Evolutionary conservation across 805 yeast species (phyloP).

Genomic region (Wickerhamomyces alni): DNA sequence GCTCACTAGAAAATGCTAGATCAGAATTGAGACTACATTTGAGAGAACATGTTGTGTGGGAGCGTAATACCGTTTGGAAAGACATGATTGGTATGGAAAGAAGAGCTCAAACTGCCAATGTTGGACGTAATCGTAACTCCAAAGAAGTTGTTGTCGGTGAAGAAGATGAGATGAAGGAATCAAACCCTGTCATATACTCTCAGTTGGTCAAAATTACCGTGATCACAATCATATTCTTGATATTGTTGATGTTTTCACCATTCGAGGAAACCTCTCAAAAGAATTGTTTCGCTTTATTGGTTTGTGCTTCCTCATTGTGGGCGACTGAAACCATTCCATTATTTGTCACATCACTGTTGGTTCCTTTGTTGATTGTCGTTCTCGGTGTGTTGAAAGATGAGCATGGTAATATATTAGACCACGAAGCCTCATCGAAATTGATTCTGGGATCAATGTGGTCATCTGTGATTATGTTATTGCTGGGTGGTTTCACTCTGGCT

Average conservation of each 20-base stretch:
- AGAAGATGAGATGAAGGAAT: conserved; percentile 21
- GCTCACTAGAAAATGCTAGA: conserved; percentile 37
- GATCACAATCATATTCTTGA: conserved; percentile 43
- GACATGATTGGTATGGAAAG: conserved; percentile 91
- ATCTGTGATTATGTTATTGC: conserved; percentile 79
- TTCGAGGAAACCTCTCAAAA: conserved; percentile 54
- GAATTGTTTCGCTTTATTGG: conserved; percentile 78
- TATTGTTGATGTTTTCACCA: conserved; percentile 43
- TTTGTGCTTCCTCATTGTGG: conserved; percentile 84
- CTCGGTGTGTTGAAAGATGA: conserved; percentile 63
- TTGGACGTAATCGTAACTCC: conserved; percentile 25
- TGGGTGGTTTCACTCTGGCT: conserved; percentile 94
- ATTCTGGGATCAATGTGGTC: conserved; percentile 92
- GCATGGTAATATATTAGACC: conserved; percentile 49
- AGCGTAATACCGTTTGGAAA: conserved; percentile 95
- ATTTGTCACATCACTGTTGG: conserved; percentile 78
- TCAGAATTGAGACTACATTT: conserved; percentile 47
- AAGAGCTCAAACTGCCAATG: conserved; percentile 69
- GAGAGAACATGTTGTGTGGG: conserved; percentile 95
- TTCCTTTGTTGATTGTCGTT: conserved; percentile 76
- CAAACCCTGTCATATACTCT: conserved; percentile 24
- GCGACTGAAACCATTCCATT: conserved; percentile 93
- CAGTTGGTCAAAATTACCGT: conserved; percentile 36
- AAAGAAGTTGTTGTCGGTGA: conserved; percentile 21
- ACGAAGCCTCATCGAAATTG: conserved; percentile 62